Evolutionary conservation across 1,139 yeast species (phyloP).

Genomic region (Yamadazyma membranifaciens): DNA sequence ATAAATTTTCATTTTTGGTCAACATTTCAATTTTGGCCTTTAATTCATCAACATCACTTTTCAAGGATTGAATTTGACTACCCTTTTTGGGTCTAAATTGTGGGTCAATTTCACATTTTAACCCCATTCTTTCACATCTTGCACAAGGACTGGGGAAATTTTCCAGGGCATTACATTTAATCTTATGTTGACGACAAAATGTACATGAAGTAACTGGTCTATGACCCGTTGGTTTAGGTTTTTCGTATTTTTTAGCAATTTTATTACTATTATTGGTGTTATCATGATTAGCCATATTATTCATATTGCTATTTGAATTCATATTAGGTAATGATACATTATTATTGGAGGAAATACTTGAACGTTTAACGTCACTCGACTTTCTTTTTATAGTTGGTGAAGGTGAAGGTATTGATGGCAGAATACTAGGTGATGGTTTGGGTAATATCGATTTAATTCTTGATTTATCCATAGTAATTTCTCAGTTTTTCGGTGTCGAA

Average conservation of each 20-base stretch:
- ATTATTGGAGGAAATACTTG: slow-evolving; percentile 3
- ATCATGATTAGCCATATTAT: not conserved
- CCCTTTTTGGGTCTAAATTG: slow-evolving; percentile 90
- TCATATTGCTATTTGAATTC: not conserved
- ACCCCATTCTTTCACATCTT: slow-evolving; percentile 75
- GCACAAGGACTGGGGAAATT: slow-evolving; percentile 81
- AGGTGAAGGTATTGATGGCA: slow-evolving; percentile 12
- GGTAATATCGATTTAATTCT: slow-evolving; percentile 32
- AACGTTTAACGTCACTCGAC: slow-evolving; percentile 5
- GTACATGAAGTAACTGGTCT: slow-evolving; percentile 93
- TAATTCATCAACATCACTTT: slow-evolving; percentile 82
- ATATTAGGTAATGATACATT: not conserved
- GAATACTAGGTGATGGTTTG: slow-evolving; percentile 19
- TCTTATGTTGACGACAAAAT: slow-evolving; percentile 92
- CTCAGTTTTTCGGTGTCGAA: slow-evolving; percentile 1
- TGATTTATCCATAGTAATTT: slow-evolving; percentile 32
- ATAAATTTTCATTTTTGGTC: slow-evolving; percentile 65
- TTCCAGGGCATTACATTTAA: slow-evolving; percentile 87
- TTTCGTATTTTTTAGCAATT: slow-evolving; percentile 9
- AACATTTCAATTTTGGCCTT: slow-evolving; percentile 74
- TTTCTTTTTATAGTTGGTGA: slow-evolving; percentile 7
- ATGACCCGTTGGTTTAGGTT: slow-evolving; percentile 45
- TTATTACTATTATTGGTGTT: not conserved
- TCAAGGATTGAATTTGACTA: slow-evolving; percentile 77
- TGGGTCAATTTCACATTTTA: slow-evolving; percentile 88